These are phyloP conservation scores for Boletus rubropictus DNA, from an alignment of 768 basidiomycete species.

Conservation along the genomic window DNA sequence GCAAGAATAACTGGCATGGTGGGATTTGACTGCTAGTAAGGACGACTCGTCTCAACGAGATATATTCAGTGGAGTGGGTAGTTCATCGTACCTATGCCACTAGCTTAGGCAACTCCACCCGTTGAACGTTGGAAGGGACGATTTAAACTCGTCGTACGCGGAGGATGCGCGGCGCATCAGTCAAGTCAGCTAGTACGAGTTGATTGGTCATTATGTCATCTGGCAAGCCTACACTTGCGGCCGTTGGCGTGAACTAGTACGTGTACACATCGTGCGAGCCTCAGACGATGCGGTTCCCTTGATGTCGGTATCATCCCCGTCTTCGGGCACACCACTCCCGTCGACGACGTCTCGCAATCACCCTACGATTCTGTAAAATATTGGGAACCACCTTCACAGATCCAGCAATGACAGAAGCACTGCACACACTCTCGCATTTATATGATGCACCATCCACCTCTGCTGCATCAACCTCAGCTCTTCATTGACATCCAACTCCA, in stretches of 20 bases:
- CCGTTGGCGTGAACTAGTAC: no score
- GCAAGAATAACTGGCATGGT: slow-evolving; percentile 27
- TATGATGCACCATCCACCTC: slow-evolving; percentile 42
- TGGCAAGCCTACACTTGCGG: no score
- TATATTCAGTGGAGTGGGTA: background rate
- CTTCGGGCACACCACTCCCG: background rate
- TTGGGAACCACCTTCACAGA: slow-evolving; percentile 78
- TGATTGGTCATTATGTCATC: no score
- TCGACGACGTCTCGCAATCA: slow-evolving; percentile 44
- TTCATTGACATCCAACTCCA: no score
- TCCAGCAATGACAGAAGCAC: slow-evolving; percentile 69
- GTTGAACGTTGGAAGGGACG: background rate
- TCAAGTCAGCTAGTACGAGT: no score
- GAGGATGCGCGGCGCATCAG: no score
- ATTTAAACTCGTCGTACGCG: background rate
- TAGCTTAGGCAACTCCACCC: background rate
- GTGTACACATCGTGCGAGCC: background rate
- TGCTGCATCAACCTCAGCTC: no score
- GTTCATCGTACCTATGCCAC: background rate
- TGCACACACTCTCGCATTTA: slow-evolving; percentile 76
- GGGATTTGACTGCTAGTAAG: background rate
- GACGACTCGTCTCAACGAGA: background rate
- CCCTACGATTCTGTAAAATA: slow-evolving; percentile 87
- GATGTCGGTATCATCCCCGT: slow-evolving; percentile 8
- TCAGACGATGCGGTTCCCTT: background rate